Base-by-base conservation (phyloP, 148 eudicot genomes). In the Amaranthus cruentus region DNA sequence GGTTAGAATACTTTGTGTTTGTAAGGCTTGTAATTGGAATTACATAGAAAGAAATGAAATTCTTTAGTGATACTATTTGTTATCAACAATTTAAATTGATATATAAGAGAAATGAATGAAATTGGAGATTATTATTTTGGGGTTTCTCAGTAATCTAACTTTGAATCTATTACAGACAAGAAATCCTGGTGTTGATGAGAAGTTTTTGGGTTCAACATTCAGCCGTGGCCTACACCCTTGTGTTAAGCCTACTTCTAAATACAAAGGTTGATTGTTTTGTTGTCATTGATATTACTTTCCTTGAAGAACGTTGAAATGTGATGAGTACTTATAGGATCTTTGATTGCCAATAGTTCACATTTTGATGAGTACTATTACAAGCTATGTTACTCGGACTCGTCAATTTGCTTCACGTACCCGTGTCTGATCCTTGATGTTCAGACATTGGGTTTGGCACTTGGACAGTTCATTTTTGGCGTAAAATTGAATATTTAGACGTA, bases 191-290 rank as follows among this genome's bases (percentile, higher is more conserved):
- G 44, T 71, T 55, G 83, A 89, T 66, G 77, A 80, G 71, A 63
- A 77, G 56, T 80, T 86, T 68, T 85, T 87, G 93, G 84, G 58
- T 83, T 65, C 85, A 63, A 84, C 84, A 49, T 74, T 67, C 38
- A 83, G 86, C 75, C 66, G 69, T 76, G 84, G 88, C 70, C 80
- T 93, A 64, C 86, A 66, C 47, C 85, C 84, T 42, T 93, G 98
- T 80, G 85, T 85, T 50, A 74, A 84, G 69, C 93, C 91, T 57
- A 86, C 93, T 49, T 60, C 86, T 66, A 85, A 75, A 77, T 90
- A 90, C 77, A 79, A 82, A 93, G 98, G 98, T 92, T 66, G 48
- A 46, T 62, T 9, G 18, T 12, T 64, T 66, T 59, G n/a, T 28
- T 15, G 59, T 66, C 58, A 52, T 54, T 9, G 13, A 66, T 66